Evolutionary conservation across 1,284 basidiomycete species (phyloP).

Genomic region (Coniferiporia sulphurascens): DNA sequence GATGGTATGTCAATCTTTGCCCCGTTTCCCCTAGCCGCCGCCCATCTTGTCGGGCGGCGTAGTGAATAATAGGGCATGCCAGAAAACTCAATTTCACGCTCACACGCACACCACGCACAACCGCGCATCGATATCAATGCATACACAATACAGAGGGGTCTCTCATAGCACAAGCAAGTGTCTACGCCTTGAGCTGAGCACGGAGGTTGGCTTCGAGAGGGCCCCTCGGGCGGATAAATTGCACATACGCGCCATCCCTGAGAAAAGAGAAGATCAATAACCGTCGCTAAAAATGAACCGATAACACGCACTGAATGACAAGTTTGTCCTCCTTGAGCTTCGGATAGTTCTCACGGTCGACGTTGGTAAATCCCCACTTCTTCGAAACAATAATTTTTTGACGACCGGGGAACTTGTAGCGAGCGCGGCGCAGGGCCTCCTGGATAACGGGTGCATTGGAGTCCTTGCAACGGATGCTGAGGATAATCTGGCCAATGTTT

Average conservation of each 20-base stretch:
- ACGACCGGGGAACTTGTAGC: slow-evolving; percentile 99
- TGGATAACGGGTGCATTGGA: slow-evolving; percentile 83
- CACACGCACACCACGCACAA: neutral
- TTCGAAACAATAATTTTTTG: slow-evolving; percentile 98
- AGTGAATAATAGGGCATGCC: slow-evolving; percentile 65
- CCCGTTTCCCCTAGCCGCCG: slow-evolving; percentile 78
- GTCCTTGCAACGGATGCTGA: slow-evolving; percentile 95
- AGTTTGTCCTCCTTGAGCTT: slow-evolving; percentile 86
- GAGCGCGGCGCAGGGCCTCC: slow-evolving; percentile 94
- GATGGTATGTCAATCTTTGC: slow-evolving; percentile 47
- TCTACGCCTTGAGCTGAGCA: slow-evolving; percentile 69
- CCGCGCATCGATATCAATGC: neutral
- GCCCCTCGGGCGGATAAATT: slow-evolving; percentile 89
- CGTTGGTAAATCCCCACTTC: slow-evolving; percentile 98
- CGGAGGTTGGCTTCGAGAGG: slow-evolving; percentile 81
- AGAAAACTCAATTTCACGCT: neutral
- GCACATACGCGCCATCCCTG: slow-evolving; percentile 81
- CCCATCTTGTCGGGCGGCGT: slow-evolving; percentile 56
- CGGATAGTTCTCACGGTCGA: slow-evolving; percentile 86
- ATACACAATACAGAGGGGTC: slow-evolving; percentile 19
- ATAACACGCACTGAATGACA: slow-evolving; percentile 70
- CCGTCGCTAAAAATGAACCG: slow-evolving; percentile 2
- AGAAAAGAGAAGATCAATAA: slow-evolving; percentile 7
- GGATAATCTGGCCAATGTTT: slow-evolving; percentile 96
- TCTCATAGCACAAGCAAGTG: slow-evolving; percentile 7